These are phyloP conservation scores for Mycena haematopus DNA, from an alignment of 768 basidiomycete genomes.

Conservation along the genomic window DNA sequence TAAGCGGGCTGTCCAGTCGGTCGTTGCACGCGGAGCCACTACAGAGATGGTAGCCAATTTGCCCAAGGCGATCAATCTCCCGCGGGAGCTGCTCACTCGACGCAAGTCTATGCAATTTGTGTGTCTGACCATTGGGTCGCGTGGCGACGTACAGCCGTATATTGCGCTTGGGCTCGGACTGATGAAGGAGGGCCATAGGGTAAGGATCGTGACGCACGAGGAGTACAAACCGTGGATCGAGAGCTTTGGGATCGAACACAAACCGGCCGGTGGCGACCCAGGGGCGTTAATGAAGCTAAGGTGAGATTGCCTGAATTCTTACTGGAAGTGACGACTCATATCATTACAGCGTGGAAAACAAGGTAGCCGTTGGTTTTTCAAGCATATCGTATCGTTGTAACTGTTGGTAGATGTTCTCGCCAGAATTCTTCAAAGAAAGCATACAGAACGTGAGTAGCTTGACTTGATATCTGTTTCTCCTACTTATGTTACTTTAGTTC, in stretches of 20 bases:
- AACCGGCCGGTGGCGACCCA: slow-evolving; percentile 72
- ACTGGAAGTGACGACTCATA: not conserved
- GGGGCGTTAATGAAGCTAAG: slow-evolving; percentile 71
- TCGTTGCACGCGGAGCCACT: slow-evolving; percentile 38
- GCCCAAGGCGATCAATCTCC: slow-evolving; percentile 59
- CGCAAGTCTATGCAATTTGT: slow-evolving; percentile 58
- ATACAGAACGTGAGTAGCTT: slow-evolving; percentile 52
- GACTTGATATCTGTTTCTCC: not conserved
- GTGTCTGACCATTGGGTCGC: slow-evolving; percentile 68
- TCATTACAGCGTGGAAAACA: slow-evolving; percentile 40
- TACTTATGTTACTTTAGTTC: slow-evolving; percentile 46
- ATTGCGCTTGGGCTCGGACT: slow-evolving; percentile 60
- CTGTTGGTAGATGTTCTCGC: slow-evolving; percentile 63
- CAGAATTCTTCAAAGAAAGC: slow-evolving; percentile 72
- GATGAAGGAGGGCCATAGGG: slow-evolving; percentile 54
- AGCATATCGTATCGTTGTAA: not conserved
- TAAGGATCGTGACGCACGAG: slow-evolving; percentile 65
- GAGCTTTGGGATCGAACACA: slow-evolving; percentile 63
- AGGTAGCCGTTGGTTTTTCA: slow-evolving; percentile 33
- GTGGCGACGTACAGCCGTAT: slow-evolving; percentile 72
- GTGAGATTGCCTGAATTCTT: slow-evolving; percentile 27
- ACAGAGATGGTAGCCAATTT: slow-evolving; percentile 38
- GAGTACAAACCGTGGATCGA: slow-evolving; percentile 63
- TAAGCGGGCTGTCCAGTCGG: slow-evolving; percentile 46
- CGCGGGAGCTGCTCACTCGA: slow-evolving; percentile 39